Base-by-base conservation (phyloP, 106 monocot genomes). In the Dendrobium huoshanense region DNA sequence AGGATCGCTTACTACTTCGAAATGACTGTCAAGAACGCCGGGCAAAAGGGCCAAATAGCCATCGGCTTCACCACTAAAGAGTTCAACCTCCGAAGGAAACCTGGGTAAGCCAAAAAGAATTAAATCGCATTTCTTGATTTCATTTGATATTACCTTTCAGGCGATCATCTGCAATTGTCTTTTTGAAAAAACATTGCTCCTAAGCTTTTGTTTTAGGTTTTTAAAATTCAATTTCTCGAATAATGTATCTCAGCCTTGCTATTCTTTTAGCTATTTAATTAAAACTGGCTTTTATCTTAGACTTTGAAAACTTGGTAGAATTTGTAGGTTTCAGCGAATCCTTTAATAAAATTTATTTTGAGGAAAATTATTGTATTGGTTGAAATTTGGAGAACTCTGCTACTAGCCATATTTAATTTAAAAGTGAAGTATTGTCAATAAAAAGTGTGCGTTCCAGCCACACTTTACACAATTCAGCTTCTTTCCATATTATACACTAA, bases 1-100 rank as follows among this genome's bases (percentile, higher is more conserved):
- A 86, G 85, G 58, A 48, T 83, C 13, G 85, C 83, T 5, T 99
- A 99, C 83, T 99, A 92, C 81, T 99, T 99, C 73, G 98, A 95
- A 89, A 93, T 99, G 92, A 87, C 83, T 1, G 95, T 99, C 29
- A 91, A 86, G 89, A 90, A 87, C 70, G 92, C 91, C 18, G 95
- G 98, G 9, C 51, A 65, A 4, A 95, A 91, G 85, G 95, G 95
- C n/a, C 79, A 88, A 74, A 76, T 86, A 0, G 73, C 95, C n/a
- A 95, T 99, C 24, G 92, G 98, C 0, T 99, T 95, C 88, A 99
- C 95, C 11, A 78, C 65, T 41, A 77, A 80, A 17, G 76, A 88
- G 0, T 91, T 90, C 83, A 99, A 99, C 74, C 87, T 95, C 89
- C 80, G 87, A 48, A 81, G 95, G 18, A 95, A 99, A 70, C 92